Evolutionary conservation across 345 rosid genomes (phyloP).

Genomic region (Eutrema yunnanense): DNA sequence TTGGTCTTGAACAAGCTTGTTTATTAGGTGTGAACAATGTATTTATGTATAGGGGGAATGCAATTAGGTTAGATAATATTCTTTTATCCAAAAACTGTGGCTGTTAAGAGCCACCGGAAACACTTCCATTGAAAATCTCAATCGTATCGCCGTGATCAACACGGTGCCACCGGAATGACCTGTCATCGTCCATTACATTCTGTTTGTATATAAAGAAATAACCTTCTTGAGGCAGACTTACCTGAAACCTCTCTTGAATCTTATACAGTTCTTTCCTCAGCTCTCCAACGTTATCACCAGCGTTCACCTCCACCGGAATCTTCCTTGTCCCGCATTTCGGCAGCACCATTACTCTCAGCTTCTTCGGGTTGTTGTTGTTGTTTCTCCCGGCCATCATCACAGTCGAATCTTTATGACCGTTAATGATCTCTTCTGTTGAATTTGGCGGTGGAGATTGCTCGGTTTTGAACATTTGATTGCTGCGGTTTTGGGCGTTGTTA

Average conservation of each 20-base stretch:
- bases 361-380: conserved; percentile 34
- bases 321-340: conserved; percentile 44
- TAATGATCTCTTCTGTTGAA: neutral
- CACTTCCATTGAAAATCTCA: conserved; percentile 49
- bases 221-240: conserved; percentile 64
- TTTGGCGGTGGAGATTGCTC: neutral
- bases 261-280: conserved; percentile 63
- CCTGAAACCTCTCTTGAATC: conserved; percentile 41
- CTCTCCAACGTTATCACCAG: conserved; percentile 58
- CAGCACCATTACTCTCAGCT: conserved; percentile 56
- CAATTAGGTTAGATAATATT: too few relatives aligned
- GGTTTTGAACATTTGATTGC: neutral
- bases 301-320: conserved; percentile 61
- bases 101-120: conserved; percentile 21
- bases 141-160: conserved; percentile 57
- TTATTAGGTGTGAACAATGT: neutral
- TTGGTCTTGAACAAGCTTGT: neutral
- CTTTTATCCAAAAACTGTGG: neutral
- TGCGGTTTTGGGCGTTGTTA: neutral
- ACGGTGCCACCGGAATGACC: conserved; percentile 72
- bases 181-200: conserved; percentile 77
- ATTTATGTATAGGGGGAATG: too few relatives aligned
- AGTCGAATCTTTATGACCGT: neutral
- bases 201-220: conserved; percentile 67
- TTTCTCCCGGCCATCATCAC: neutral